Evolutionary conservation across 768 basidiomycete genomes (phyloP).

Genomic region (Kwoniella sp.): DNA sequence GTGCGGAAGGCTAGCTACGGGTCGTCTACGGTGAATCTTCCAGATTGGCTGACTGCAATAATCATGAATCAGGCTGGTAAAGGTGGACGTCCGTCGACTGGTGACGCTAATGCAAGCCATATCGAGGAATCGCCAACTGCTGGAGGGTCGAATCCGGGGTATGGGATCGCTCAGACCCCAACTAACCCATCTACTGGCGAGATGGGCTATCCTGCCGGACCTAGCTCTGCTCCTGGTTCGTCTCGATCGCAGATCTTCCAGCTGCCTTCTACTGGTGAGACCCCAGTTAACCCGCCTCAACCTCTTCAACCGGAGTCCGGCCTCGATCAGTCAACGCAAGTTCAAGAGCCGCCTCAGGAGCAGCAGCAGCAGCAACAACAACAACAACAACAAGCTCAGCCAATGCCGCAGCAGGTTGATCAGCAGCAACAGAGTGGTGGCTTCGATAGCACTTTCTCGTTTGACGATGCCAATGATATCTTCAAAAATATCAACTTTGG

Average conservation of each 20-base stretch:
- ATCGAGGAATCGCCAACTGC: conserved; percentile 13
- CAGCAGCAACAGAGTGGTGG: conserved; percentile 9
- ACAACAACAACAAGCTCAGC: conserved; percentile 10
- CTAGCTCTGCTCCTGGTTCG: conserved; percentile 16
- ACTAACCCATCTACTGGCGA: conserved; percentile 2
- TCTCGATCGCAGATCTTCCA: conserved; percentile 20
- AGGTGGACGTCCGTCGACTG: conserved; percentile 19
- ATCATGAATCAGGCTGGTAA: conserved; percentile 13
- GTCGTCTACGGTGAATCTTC: not conserved
- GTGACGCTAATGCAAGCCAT: conserved; percentile 4
- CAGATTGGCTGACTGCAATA: conserved; percentile 18
- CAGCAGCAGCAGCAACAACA: conserved; percentile 4
- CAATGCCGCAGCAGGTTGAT: conserved; percentile 3
- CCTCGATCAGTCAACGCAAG: not conserved
- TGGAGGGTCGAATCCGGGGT: not conserved
- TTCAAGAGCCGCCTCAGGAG: not conserved
- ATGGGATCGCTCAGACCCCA: conserved; percentile 10
- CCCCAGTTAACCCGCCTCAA: not conserved
- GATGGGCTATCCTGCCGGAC: conserved; percentile 11
- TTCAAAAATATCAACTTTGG: conserved; percentile 18
- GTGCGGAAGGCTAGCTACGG: conserved; percentile 12
- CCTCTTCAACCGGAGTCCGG: not conserved
- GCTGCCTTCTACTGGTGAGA: conserved; percentile 1
- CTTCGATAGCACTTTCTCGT: conserved; percentile 8
- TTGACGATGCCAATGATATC: conserved; percentile 18